These are phyloP conservation scores for Wilcoxina mikolae DNA, from an alignment of 495 filamentous ascomycete species.

Conservation along the genomic window DNA sequence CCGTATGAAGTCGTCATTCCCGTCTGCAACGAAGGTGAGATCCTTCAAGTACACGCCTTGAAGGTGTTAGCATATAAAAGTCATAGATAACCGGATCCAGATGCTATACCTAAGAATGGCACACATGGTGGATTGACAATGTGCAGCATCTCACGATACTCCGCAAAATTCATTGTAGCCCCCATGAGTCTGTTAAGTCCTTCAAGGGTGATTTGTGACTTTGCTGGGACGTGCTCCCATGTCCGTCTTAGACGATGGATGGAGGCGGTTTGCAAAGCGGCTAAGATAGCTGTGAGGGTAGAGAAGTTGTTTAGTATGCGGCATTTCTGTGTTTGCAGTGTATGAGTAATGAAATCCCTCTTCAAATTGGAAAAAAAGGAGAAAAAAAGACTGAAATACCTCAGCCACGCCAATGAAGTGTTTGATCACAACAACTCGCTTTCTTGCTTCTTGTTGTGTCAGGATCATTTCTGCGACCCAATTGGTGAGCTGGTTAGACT, in stretches of 20 bases:
- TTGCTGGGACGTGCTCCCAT: conserved; percentile 83
- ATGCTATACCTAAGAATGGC: conserved; percentile 74
- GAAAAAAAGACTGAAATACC: too few species aligned
- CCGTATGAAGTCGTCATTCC: conserved; percentile 87
- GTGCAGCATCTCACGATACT: conserved; percentile 87
- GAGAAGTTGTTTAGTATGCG: conserved; percentile 90
- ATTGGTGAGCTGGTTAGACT: conserved; percentile 96
- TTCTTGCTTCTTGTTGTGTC: conserved; percentile 81
- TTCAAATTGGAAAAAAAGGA: too few species aligned
- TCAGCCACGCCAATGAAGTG: conserved; percentile 95
- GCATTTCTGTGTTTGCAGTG: conserved; percentile 54
- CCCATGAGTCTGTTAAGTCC: conserved; percentile 89
- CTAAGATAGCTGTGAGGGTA: conserved; percentile 95
- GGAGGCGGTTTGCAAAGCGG: conserved; percentile 80
- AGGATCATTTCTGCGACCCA: conserved; percentile 99
- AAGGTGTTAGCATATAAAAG: conserved; percentile 15
- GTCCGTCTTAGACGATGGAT: conserved; percentile 87
- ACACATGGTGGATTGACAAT: conserved; percentile 91
- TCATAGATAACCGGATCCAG: conserved; percentile 6
- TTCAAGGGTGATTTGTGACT: conserved; percentile 64
- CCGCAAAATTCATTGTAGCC: conserved; percentile 94
- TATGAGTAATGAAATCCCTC: too few species aligned
- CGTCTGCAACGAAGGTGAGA: conserved; percentile 96
- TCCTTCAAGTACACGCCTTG: conserved; percentile 93
- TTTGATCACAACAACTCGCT: conserved; percentile 92